A percentile compares a stretch with the other conserved stretches of the same genome.
Evolutionary conservation across 2,329 filamentous ascomycete genomes (phyloP).

Genomic region (Juglanconis oblonga): DNA sequence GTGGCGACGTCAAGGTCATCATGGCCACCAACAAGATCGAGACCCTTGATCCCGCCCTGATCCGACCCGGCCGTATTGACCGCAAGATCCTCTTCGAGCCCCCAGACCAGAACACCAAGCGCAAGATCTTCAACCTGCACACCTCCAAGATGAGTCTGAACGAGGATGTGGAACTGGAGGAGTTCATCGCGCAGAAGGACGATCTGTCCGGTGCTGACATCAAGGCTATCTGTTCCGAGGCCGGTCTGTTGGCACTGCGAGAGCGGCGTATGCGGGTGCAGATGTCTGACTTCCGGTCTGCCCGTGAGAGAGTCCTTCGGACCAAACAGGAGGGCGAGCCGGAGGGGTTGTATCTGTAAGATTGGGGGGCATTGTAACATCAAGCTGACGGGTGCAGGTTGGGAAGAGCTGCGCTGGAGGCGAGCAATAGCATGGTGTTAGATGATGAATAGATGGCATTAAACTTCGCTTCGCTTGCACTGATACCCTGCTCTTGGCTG

Average conservation of each 20-base stretch:
- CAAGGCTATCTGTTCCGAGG: constrained; percentile 98
- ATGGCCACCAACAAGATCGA: constrained; percentile 99
- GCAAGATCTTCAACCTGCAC: constrained; percentile 98
- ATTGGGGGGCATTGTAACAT: not conserved
- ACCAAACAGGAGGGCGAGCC: constrained; percentile 99
- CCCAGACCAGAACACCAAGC: constrained; percentile 77
- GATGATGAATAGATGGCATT: constrained; percentile 12
- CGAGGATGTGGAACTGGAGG: constrained; percentile 95
- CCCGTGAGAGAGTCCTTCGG: constrained; percentile 90
- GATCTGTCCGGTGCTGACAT: constrained; percentile 96
- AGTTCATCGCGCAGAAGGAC: constrained; percentile 98
- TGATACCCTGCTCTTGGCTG: not conserved
- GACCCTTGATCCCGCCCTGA: constrained; percentile 90
- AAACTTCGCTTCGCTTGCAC: not conserved
- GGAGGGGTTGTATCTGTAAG: constrained; percentile 95
- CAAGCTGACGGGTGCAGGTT: constrained; percentile 10
- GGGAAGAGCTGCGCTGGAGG: not conserved
- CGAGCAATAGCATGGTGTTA: constrained; percentile 4
- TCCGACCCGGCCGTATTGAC: constrained; percentile 95
- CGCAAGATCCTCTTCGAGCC: constrained; percentile 84
- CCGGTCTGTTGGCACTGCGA: constrained; percentile 87
- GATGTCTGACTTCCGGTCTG: constrained; percentile 95
- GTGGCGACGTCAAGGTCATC: constrained; percentile 98
- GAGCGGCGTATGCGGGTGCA: constrained; percentile 97
- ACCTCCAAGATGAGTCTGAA: constrained; percentile 98